Percentiles rank a stretch among this genome's conserved stretches.
These are phyloP conservation scores for Yarrowia alimentaria DNA, from an alignment of 805 yeast species.

Conservation along the genomic window DNA sequence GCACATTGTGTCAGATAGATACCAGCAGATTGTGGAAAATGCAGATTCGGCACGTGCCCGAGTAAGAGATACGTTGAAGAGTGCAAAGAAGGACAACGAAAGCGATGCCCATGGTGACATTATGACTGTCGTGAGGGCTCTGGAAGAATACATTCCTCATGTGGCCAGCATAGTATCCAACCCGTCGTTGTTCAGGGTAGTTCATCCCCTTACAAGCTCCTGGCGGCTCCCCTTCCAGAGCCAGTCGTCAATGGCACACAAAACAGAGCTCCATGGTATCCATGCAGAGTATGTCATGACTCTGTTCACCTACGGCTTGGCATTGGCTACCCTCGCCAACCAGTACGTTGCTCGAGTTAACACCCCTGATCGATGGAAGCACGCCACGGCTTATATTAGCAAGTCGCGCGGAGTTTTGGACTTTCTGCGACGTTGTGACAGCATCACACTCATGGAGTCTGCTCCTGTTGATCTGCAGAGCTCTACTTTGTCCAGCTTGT, in stretches of 20 bases:
- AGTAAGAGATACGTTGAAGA: slow-evolving; percentile 36
- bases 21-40: slow-evolving; percentile 33
- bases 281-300: slow-evolving; percentile 35
- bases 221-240: slow-evolving; percentile 36
- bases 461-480: slow-evolving; percentile 35
- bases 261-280: slow-evolving; percentile 28
- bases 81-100: slow-evolving; percentile 36
- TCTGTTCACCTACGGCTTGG: slow-evolving; percentile 32
- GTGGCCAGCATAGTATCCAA: slow-evolving; percentile 33
- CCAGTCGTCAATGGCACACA: slow-evolving; percentile 28
- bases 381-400: slow-evolving; percentile 35
- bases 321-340: slow-evolving; percentile 31
- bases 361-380: slow-evolving; percentile 32
- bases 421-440: slow-evolving; percentile 32
- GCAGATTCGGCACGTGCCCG: slow-evolving; percentile 38
- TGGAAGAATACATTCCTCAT: slow-evolving; percentile 37
- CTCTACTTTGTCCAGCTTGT: slow-evolving; percentile 31
- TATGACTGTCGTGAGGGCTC: slow-evolving; percentile 33
- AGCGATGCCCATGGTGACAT: slow-evolving; percentile 2
- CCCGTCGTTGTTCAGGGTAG: slow-evolving; percentile 21
- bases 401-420: slow-evolving; percentile 34
- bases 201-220: slow-evolving; percentile 30
- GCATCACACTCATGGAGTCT: slow-evolving; percentile 29
- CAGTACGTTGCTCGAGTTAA: slow-evolving; percentile 28
- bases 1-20: slow-evolving; percentile 31